A percentile compares a stretch with the other conserved stretches of the same genome.
These are phyloP conservation scores for Fusarium equiseti DNA, from an alignment of 2,329 filamentous ascomycete species.

Conservation along the genomic window DNA sequence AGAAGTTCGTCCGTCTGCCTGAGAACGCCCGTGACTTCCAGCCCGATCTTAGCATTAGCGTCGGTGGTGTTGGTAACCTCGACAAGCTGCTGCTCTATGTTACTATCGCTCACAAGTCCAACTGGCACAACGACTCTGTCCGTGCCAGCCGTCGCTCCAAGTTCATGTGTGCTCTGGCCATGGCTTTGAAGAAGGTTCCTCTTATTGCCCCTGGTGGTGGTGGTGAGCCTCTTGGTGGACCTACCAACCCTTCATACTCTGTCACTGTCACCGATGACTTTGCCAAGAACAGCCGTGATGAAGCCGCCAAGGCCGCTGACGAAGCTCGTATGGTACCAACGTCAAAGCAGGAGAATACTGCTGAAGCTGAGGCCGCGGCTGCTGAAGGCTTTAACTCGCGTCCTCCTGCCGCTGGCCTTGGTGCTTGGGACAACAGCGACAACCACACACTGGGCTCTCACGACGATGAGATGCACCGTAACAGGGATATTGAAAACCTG, in stretches of 20 bases:
- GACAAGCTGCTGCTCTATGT: slow-evolving; percentile 88
- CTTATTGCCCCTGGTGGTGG: slow-evolving; percentile 86
- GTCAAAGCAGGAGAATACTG: slow-evolving; percentile 45
- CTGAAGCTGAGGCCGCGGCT: slow-evolving; percentile 59
- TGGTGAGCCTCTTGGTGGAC: slow-evolving; percentile 69
- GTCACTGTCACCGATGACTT: slow-evolving; percentile 79
- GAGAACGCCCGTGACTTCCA: slow-evolving; percentile 95
- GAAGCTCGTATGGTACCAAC: slow-evolving; percentile 73
- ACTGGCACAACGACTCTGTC: slow-evolving; percentile 88
- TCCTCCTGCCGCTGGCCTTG: slow-evolving; percentile 44
- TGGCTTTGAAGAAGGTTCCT: slow-evolving; percentile 87
- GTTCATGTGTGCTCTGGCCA: slow-evolving; percentile 93
- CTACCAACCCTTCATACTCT: slow-evolving; percentile 83
- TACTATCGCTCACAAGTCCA: slow-evolving; percentile 91
- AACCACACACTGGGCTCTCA: slow-evolving; percentile 42
- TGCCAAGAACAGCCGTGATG: slow-evolving; percentile 73
- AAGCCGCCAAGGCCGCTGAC: slow-evolving; percentile 71
- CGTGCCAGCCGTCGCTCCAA: slow-evolving; percentile 87
- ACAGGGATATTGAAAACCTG: slow-evolving; percentile 55
- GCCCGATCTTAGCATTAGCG: slow-evolving; percentile 81
- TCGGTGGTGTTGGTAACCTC: slow-evolving; percentile 83
- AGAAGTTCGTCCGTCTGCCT: slow-evolving; percentile 82
- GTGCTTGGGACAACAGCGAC: slow-evolving; percentile 45
- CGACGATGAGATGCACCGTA: slow-evolving; percentile 53
- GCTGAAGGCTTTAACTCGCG: slow-evolving; percentile 59